Conservation (phyloP, 1,284 basidiomycete species). For the Ceratobasidium sp. region DNA sequence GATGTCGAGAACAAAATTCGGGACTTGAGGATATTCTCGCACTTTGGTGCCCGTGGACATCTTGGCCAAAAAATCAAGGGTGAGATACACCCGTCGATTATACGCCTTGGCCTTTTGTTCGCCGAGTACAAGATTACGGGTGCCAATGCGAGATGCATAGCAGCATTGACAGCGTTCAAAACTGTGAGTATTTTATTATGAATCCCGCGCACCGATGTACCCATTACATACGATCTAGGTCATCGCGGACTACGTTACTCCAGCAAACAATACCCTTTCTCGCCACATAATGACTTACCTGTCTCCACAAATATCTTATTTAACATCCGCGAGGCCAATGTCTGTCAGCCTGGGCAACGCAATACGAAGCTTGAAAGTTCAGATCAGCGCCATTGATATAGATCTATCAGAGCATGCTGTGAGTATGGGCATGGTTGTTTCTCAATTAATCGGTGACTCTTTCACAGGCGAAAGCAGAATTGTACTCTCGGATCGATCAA, state of each 20-base stretch:
- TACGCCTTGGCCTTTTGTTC: conserved; percentile 83
- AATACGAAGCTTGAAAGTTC: conserved; percentile 93
- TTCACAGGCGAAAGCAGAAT: conserved; percentile 83
- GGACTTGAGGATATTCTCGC: conserved; percentile 75
- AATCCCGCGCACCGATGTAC: background rate
- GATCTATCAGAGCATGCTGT: conserved; percentile 96
- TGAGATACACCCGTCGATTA: conserved; percentile 84
- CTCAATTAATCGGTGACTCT: conserved; percentile 37
- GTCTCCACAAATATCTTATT: conserved; percentile 90
- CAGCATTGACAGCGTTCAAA: conserved; percentile 87
- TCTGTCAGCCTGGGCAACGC: conserved; percentile 97
- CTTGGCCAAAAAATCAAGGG: conserved; percentile 66
- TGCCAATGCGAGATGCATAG: conserved; percentile 89
- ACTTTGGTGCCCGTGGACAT: conserved; percentile 70
- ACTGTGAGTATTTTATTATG: conserved; percentile 66
- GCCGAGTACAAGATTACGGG: conserved; percentile 88
- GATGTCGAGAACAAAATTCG: conserved; percentile 35
- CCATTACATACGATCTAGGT: conserved; percentile 64
- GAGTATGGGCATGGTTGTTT: conserved; percentile 54
- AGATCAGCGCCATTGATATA: conserved; percentile 92
- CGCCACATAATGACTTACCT: conserved; percentile 89
- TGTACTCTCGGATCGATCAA: conserved; percentile 89
- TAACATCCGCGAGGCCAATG: conserved; percentile 89
- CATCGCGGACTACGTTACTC: conserved; percentile 88
- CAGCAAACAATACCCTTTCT: conserved; percentile 83